Percentiles rank a stretch among this genome's conserved stretches.
phyloP scores from a whole-genome alignment of 352 stramenopile genomes.

The Hyphochytrium catenoides region DNA sequence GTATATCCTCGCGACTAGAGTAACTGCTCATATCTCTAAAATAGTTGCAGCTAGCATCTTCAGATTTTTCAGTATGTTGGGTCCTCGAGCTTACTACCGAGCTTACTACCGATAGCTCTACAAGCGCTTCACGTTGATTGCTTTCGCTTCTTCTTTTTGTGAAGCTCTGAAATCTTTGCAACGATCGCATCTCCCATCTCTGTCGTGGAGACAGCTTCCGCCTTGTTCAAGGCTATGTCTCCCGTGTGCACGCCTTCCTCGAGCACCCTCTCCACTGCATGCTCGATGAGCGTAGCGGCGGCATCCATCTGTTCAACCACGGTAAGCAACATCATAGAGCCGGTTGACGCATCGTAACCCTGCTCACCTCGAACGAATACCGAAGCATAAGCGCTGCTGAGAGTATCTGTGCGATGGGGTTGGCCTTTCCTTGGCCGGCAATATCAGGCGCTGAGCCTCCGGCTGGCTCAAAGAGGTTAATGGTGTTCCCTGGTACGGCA shows the following conservation, averaged over 20 bases:
- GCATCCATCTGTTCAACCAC: constrained; percentile 20
- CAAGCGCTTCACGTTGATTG: no score
- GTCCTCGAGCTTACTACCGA: no score
- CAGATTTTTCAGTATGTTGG: no score
- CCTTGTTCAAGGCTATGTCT: constrained; percentile 36
- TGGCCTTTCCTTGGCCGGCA: constrained; percentile 83
- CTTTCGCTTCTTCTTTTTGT: no score
- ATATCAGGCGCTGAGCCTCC: constrained; percentile 95
- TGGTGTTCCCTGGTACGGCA: constrained; percentile 27
- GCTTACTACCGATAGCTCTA: no score
- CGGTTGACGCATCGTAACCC: background rate
- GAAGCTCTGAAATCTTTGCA: constrained; percentile 38
- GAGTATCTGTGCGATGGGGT: constrained; percentile 93
- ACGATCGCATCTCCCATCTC: constrained; percentile 53
- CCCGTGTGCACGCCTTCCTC: constrained; percentile 53
- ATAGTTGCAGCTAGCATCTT: no score
- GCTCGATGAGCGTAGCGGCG: constrained; percentile 49
- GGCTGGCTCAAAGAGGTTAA: constrained; percentile 92
- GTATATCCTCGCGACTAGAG: no score
- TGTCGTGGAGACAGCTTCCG: constrained; percentile 24
- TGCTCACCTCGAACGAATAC: constrained; percentile 44
- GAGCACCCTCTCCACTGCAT: constrained; percentile 49
- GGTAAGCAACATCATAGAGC: background rate
- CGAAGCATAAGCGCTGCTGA: constrained; percentile 87
- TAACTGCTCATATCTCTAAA: no score